These are phyloP conservation scores for Hypholoma fasciculare DNA, from an alignment of 768 basidiomycete species.

Conservation along the genomic window DNA sequence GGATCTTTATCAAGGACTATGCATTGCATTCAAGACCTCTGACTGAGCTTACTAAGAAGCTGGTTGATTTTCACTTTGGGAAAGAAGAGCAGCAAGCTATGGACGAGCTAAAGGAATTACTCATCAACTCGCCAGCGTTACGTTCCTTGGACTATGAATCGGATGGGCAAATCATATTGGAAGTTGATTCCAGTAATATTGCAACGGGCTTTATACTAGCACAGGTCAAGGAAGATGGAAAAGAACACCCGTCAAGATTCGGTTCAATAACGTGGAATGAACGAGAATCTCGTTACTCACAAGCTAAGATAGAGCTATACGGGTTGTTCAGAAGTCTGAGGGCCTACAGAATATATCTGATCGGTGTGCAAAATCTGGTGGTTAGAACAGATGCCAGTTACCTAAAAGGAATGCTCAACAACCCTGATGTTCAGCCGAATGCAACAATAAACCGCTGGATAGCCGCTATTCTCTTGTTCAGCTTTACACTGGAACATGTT, in stretches of 20 bases:
- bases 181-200: slow-evolving; percentile 14
- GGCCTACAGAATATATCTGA: slow-evolving; percentile 18
- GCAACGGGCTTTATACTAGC: slow-evolving; percentile 17
- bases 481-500: slow-evolving; percentile 25
- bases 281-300: slow-evolving; percentile 20
- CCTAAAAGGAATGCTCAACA: slow-evolving; percentile 31
- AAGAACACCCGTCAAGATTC: slow-evolving; percentile 11
- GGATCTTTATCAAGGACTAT: not conserved
- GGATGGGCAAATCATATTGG: slow-evolving; percentile 9
- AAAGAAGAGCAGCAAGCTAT: slow-evolving; percentile 17
- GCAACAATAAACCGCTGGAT: slow-evolving; percentile 30
- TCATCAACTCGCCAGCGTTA: slow-evolving; percentile 7
- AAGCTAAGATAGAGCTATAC: slow-evolving; percentile 35
- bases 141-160: slow-evolving; percentile 15
- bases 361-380: slow-evolving; percentile 22
- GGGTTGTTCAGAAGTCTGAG: slow-evolving; percentile 25
- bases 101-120: slow-evolving; percentile 1
- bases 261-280: slow-evolving; percentile 17
- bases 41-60: slow-evolving; percentile 21
- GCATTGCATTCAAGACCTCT: not conserved
- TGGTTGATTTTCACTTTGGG: slow-evolving; percentile 25
- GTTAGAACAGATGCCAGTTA: slow-evolving; percentile 33
- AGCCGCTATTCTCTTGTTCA: slow-evolving; percentile 23
- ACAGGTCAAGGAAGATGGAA: slow-evolving; percentile 7
- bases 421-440: slow-evolving; percentile 31